Evolutionary conservation across 306 rosid genomes (phyloP).

Genomic region (Prunus persica): DNA sequence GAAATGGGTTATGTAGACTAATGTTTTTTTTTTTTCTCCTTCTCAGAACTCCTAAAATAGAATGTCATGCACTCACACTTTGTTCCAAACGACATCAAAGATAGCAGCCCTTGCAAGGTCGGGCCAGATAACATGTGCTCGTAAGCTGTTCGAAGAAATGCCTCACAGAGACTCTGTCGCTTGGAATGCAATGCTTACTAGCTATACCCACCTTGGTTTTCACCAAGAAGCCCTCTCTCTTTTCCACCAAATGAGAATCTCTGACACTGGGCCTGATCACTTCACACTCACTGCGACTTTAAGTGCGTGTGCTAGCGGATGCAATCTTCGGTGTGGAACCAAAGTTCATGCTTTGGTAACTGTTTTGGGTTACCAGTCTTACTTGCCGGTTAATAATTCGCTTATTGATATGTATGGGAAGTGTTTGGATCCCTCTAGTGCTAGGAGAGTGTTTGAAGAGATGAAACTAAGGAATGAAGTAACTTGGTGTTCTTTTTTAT

Average conservation of each 20-base stretch:
- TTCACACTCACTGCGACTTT: slow-evolving; percentile 61
- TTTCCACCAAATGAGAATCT: slow-evolving; percentile 49
- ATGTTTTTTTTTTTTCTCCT: neutral
- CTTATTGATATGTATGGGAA: slow-evolving; percentile 79
- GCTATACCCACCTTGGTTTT: slow-evolving; percentile 52
- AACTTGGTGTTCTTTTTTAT: slow-evolving; percentile 70
- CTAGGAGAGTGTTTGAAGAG: slow-evolving; percentile 63
- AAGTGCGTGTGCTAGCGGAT: slow-evolving; percentile 51
- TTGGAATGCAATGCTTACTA: slow-evolving; percentile 76
- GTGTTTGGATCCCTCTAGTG: slow-evolving; percentile 50
- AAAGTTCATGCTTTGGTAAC: slow-evolving; percentile 50
- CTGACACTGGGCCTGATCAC: slow-evolving; percentile 39
- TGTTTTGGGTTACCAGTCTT: slow-evolving; percentile 49
- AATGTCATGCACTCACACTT: slow-evolving; percentile 41
- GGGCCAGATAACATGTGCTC: slow-evolving; percentile 54
- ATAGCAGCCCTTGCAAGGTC: slow-evolving; percentile 28
- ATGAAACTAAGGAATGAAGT: slow-evolving; percentile 51
- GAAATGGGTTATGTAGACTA: neutral
- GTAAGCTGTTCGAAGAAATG: slow-evolving; percentile 67
- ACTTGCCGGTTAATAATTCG: slow-evolving; percentile 55
- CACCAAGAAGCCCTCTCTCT: slow-evolving; percentile 48
- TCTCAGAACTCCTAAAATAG: neutral
- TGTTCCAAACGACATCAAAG: slow-evolving; percentile 55
- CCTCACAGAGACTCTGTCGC: slow-evolving; percentile 54
- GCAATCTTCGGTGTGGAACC: slow-evolving; percentile 36